Conservation (phyloP, 352 stramenopile genomes). For the Globisporangium camurandrum region DNA sequence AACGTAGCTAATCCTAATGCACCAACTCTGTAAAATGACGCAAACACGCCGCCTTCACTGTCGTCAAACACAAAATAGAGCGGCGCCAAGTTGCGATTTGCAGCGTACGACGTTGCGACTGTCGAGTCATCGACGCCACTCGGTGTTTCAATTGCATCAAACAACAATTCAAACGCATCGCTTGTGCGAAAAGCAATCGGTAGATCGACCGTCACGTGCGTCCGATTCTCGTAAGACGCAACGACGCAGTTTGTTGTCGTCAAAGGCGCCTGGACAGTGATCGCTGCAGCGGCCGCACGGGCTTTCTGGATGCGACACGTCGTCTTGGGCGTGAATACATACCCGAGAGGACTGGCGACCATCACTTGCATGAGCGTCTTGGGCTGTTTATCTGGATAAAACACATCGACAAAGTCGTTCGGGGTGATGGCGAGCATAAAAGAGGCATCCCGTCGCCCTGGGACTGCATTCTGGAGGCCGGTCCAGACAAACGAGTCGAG, state of each 20-base stretch:
- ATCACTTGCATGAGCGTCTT: constrained; percentile 72
- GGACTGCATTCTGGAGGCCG: constrained; percentile 39
- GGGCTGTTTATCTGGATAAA: constrained; percentile 26
- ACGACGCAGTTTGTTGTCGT: constrained; percentile 34
- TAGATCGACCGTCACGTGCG: constrained; percentile 67
- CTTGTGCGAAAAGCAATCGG: constrained; percentile 34
- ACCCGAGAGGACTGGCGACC: constrained; percentile 55
- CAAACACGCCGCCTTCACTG: constrained; percentile 46
- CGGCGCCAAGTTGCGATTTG: constrained; percentile 45
- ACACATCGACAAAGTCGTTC: constrained; percentile 56
- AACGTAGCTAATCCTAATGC: constrained; percentile 35
- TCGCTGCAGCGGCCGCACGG: neutral
- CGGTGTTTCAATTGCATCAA: constrained; percentile 58
- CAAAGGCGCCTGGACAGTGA: constrained; percentile 4
- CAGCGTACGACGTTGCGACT: constrained; percentile 34
- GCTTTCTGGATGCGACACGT: constrained; percentile 37
- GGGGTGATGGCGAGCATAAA: constrained; percentile 72
- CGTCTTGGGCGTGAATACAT: constrained; percentile 41
- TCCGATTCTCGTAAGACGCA: constrained; percentile 39
- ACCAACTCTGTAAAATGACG: constrained; percentile 53
- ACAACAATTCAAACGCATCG: constrained; percentile 57
- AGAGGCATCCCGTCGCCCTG: constrained; percentile 65
- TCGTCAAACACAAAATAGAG: constrained; percentile 78
- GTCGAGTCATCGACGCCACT: constrained; percentile 39
- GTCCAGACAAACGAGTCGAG: constrained; percentile 73